These are phyloP conservation scores for Apiospora kogelbergensis DNA, from an alignment of 2,329 filamentous ascomycete genomes.

Conservation along the genomic window DNA sequence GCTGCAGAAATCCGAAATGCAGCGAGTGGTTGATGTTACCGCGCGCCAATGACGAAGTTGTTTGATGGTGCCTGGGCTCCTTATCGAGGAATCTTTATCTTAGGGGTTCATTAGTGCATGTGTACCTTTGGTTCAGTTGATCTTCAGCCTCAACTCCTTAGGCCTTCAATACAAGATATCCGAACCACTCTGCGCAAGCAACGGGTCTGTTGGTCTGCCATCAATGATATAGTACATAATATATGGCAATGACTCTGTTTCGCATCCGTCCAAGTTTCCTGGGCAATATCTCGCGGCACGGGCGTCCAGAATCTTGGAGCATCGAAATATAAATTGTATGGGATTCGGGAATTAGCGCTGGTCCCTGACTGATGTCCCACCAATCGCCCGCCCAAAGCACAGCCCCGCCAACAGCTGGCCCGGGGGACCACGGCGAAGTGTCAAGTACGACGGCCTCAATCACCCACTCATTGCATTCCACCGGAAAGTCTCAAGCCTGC, in stretches of 20 bases:
- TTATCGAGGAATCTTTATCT: not conserved
- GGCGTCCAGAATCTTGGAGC: not conserved
- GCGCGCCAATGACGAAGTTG: constrained; percentile 1
- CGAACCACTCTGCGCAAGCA: not conserved
- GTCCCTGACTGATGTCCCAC: not conserved
- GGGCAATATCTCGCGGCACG: not conserved
- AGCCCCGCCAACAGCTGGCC: not conserved
- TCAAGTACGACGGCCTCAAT: not conserved
- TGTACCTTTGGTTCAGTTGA: not conserved
- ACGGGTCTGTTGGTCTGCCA: not conserved
- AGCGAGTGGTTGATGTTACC: not conserved
- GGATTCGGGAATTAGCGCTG: not conserved
- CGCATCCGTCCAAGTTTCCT: too few relatives aligned
- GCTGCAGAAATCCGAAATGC: not conserved
- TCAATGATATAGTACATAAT: not conserved
- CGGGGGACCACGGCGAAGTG: not conserved
- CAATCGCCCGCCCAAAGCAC: not conserved
- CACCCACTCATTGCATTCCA: not conserved
- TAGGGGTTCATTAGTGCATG: not conserved
- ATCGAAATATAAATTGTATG: too few relatives aligned
- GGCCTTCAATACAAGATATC: not conserved
- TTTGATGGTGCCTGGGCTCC: not conserved
- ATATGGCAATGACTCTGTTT: not conserved
- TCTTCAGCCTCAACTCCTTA: not conserved
- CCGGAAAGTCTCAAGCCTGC: not conserved